These are phyloP conservation scores for Candida awuae DNA, from an alignment of 805 yeast genomes.

Conservation along the genomic window DNA sequence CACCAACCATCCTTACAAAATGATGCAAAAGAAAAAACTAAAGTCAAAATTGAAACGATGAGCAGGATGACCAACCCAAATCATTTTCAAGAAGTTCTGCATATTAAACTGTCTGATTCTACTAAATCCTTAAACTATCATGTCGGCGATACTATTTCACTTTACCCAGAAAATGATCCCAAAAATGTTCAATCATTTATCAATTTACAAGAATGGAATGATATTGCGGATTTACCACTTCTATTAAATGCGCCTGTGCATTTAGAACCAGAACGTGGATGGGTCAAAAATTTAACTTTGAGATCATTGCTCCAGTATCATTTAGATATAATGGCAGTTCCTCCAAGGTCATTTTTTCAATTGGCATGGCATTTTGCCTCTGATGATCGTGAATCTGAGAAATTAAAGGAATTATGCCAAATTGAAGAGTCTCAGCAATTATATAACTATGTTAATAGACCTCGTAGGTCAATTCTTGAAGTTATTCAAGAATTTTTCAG, in stretches of 20 bases:
- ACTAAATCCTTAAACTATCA: constrained; percentile 29
- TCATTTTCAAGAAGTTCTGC: constrained; percentile 90
- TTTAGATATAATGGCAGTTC: constrained; percentile 74
- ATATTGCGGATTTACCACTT: constrained; percentile 56
- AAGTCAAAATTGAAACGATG: constrained; percentile 45
- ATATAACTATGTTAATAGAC: constrained; percentile 87
- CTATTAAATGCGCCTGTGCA: constrained; percentile 21
- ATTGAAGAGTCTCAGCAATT: constrained; percentile 72
- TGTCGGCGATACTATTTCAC: constrained; percentile 77
- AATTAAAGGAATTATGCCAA: constrained; percentile 64
- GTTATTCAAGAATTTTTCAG: constrained; percentile 75
- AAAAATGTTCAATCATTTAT: constrained; percentile 57
- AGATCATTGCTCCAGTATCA: constrained; percentile 69
- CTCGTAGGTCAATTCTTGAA: constrained; percentile 81
- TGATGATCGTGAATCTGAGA: constrained; percentile 67
- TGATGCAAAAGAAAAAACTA: not conserved
- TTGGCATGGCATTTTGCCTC: constrained; percentile 66
- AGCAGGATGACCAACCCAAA: constrained; percentile 54
- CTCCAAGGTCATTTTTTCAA: constrained; percentile 75
- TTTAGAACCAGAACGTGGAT: constrained; percentile 48
- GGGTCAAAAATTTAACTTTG: constrained; percentile 55
- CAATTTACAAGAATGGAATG: constrained; percentile 65
- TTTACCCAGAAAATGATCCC: constrained; percentile 68
- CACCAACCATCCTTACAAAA: constrained; percentile 8
- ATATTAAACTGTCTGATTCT: constrained; percentile 36